Conservation (phyloP, 2,329 filamentous ascomycete genomes). For the Talaromyces islandicus region DNA sequence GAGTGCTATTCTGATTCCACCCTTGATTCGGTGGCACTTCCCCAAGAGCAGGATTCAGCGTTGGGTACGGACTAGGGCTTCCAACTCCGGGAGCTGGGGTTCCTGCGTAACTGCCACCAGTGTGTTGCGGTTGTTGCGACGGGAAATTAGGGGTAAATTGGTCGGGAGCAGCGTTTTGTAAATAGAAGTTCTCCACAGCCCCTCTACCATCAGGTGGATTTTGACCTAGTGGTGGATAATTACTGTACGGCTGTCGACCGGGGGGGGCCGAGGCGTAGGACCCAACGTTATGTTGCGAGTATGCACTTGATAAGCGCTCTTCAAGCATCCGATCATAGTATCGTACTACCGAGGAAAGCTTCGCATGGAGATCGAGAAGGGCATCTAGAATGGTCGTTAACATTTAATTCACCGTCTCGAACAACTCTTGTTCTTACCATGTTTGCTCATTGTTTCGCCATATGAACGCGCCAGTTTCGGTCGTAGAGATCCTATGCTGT, state of each 20-base stretch:
- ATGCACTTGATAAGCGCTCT: conserved; percentile 86
- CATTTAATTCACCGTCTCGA: not conserved
- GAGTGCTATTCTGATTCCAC: conserved; percentile 17
- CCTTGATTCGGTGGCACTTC: conserved; percentile 12
- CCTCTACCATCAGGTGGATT: conserved; percentile 44
- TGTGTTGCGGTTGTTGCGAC: conserved; percentile 30
- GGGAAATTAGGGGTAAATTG: conserved; percentile 47
- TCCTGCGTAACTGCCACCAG: conserved; percentile 11
- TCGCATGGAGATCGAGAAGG: conserved; percentile 86
- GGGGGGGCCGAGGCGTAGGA: conserved; percentile 49
- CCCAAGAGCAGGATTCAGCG: conserved; percentile 8
- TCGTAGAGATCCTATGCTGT: conserved; percentile 87
- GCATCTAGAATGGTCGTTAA: conserved; percentile 53
- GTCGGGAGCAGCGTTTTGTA: conserved; percentile 52
- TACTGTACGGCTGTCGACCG: conserved; percentile 47
- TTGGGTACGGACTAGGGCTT: conserved; percentile 18
- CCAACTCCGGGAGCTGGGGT: conserved; percentile 11
- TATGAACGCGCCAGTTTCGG: conserved; percentile 94
- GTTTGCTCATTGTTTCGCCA: conserved; percentile 99
- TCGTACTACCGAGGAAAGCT: conserved; percentile 89
- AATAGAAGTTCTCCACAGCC: conserved; percentile 76
- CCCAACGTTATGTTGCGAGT: conserved; percentile 70
- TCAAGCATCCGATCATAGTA: conserved; percentile 99
- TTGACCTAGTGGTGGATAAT: conserved; percentile 66
- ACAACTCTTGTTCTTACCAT: conserved; percentile 55